Evolutionary conservation across 495 filamentous ascomycete genomes (phyloP), one percentile per base, ranked within the genome.

Genomic region (Penicillium psychrofluorescens): DNA sequence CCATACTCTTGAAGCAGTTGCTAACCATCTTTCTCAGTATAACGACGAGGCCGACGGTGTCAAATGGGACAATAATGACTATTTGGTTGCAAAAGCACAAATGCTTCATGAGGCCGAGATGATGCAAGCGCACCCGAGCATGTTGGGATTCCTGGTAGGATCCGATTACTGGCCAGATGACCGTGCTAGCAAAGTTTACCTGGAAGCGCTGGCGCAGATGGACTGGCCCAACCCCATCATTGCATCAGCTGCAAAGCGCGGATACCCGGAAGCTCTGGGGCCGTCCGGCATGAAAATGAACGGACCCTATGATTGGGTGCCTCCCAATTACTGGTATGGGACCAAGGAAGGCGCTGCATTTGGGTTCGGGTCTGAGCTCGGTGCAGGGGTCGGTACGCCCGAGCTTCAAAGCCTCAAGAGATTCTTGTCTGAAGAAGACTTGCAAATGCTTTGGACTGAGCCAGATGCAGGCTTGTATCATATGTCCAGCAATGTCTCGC

Each of bases 281-380:
- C 72, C 76, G 0, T 75, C 75, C 0, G 80, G 80, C 1, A 71
- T 85, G 69, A 83, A 81, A 49, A 84, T 84, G 80, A 73, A 76
- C 1, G 81, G 81, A 0, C 81, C 81, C 0, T 85, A 85, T 49
- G 81, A 84, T 59, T 84, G 78, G 76, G 76, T 80, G 0, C 76
- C 81, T 5, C 80, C 80, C 0, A 77, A 74, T 33, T 84, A 85
- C 55, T 84, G 79, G 79, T 79, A 73, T 40, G 67, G 70, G 11
- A 61, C 64, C 14, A 47, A 64, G 27, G 53, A 69, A 0, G 80
- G 80, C 0, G 77, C 75, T 0, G 80, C 78, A 0, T 81, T 78
- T 45, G 80, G 80, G 0, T 83, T 85, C 31, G 78, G 78, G 0
- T 77, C 77, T 7, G 81, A 84, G 49, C 67, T 74, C 7, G 74